Evolutionary conservation across 148 eudicot genomes (phyloP).

Genomic region (Chenopodium quinoa): DNA sequence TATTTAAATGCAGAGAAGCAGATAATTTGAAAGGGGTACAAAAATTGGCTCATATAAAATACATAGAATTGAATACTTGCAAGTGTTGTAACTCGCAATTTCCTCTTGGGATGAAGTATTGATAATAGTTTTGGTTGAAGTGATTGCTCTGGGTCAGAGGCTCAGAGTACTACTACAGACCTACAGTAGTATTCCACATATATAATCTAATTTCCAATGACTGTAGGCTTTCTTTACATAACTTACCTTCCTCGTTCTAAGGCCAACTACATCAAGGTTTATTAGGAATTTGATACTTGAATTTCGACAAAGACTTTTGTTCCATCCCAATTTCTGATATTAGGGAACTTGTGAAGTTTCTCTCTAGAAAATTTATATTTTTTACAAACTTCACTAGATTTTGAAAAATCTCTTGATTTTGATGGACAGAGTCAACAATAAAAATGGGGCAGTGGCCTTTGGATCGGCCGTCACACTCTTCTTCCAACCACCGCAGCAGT

Average conservation of each 20-base stretch:
- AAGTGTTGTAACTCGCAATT: neutral
- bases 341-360: neutral
- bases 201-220: neutral
- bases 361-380: neutral
- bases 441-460: constrained; percentile 50
- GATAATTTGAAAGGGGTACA: neutral
- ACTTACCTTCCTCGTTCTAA: neutral
- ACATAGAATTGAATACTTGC: neutral
- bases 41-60: neutral
- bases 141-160: neutral
- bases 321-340: too few relatives aligned
- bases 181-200: neutral
- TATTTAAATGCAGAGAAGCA: neutral
- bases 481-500: constrained; percentile 48
- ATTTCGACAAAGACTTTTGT: too few relatives aligned
- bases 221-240: neutral
- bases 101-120: neutral
- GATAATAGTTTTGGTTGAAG: neutral
- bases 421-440: constrained; percentile 42
- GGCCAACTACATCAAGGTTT: too few relatives aligned
- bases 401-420: neutral
- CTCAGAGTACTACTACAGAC: neutral
- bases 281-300: too few relatives aligned
- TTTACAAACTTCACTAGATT: neutral
- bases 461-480: constrained; percentile 75